Base-by-base conservation (phyloP, 345 rosid species). In the Eucalyptus curtisii region DNA sequence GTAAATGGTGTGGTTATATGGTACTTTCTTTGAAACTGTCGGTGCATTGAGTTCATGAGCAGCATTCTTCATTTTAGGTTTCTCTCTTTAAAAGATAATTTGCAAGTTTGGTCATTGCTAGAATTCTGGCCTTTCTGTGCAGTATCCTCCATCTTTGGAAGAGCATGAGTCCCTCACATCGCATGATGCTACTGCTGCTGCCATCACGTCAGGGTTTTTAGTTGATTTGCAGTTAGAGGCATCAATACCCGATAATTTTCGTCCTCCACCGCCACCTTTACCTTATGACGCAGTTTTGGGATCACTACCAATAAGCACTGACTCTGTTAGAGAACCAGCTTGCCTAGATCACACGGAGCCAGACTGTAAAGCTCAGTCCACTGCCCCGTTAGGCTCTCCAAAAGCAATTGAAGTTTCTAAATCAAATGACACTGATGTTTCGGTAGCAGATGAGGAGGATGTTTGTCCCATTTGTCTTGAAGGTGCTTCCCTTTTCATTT, bases 381-480 rank as follows among this genome's bases (percentile, higher is more conserved):
- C 90, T 91, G 90, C 94, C 55, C 90, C 92, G 61, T 88, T 90
- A 47, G 92, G 87, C 87, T 93, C 96, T 6, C 96, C 95, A 15
- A 91, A 89, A 88, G 92, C 95, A 90, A 86, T 94, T 44, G 93
- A 92, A 89, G 87, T 93, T 85, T 88, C 93, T 42, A 92, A 94
- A 88, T 85, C 89, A 89, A 91, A 90, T 20, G 94, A 92, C 86
- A 45, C 86, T 17, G 42, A 90, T 76, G 85, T 82, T 27, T 89
- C 86, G 10, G 85, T 55, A 8, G 87, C 89, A 37, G 99, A 96
- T 90, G 99, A 97, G 89, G 98, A 97, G 88, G 99, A 96, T 64
- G 92, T 88, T 68, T 97, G 99, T 88, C 99, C 99, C 82, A 96
- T 94, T 90, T 97, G 99, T 92, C 93, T 97, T 86, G 99, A 97